phyloP scores from a whole-genome alignment of 495 filamentous ascomycete species.

The Tuber melanosporum region DNA sequence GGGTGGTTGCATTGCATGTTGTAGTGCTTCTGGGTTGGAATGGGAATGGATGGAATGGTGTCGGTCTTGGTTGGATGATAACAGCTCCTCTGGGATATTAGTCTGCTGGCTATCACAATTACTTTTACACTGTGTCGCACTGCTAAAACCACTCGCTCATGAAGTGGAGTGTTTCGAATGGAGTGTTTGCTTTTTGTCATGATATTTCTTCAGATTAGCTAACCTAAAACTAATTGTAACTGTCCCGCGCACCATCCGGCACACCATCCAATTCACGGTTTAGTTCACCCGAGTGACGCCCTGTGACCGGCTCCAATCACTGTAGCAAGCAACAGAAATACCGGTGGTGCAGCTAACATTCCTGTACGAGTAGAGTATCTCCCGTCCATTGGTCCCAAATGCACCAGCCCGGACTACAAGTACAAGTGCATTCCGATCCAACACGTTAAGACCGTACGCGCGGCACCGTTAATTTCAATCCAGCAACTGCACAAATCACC shows the following conservation, averaged over 20 bases:
- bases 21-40: not conserved
- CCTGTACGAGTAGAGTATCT: constrained; percentile 48
- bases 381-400: constrained; percentile 55
- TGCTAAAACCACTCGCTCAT: not conserved
- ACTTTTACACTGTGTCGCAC: not conserved
- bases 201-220: not conserved
- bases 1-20: not conserved
- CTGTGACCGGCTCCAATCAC: not conserved
- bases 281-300: not conserved
- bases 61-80: not conserved
- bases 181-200: not conserved
- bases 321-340: not conserved
- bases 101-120: not conserved
- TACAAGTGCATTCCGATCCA: constrained; percentile 45
- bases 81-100: not conserved
- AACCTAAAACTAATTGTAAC: not conserved
- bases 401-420: constrained; percentile 47
- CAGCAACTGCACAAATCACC: constrained; percentile 49
- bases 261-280: not conserved
- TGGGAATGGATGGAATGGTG: not conserved
- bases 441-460: constrained; percentile 48
- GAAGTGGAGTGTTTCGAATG: not conserved
- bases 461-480: constrained; percentile 51
- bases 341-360: constrained; percentile 15
- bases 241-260: not conserved